phyloP scores from a whole-genome alignment of 495 filamentous ascomycete species.

The Pseudoneurospora amorphoporcata region DNA sequence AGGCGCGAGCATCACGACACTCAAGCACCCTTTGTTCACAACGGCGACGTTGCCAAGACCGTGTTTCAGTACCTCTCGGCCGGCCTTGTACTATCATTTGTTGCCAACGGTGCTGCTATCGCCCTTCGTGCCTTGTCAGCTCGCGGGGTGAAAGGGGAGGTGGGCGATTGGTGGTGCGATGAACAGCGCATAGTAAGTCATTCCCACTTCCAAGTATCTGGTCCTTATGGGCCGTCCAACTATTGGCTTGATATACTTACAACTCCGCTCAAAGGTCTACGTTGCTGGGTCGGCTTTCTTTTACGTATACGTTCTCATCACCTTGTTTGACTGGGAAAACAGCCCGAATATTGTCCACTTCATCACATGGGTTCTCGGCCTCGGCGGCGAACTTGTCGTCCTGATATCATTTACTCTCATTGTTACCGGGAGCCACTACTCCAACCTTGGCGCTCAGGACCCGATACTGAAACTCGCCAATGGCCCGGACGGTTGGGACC shows the following conservation, averaged over 20 bases:
- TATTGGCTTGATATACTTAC: constrained; percentile 3
- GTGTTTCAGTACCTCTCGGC: constrained; percentile 68
- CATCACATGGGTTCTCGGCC: constrained; percentile 58
- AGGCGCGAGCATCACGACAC: constrained; percentile 28
- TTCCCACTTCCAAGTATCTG: neutral
- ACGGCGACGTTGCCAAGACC: constrained; percentile 46
- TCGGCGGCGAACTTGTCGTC: constrained; percentile 58
- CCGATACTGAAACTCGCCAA: constrained; percentile 10
- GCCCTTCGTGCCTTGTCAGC: constrained; percentile 63
- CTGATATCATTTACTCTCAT: constrained; percentile 52
- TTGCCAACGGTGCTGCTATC: constrained; percentile 64
- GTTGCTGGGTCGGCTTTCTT: constrained; percentile 55
- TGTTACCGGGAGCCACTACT: constrained; percentile 49
- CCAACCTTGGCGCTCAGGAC: constrained; percentile 18
- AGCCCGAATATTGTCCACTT: constrained; percentile 66
- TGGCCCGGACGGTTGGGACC: constrained; percentile 34
- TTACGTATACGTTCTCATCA: constrained; percentile 56
- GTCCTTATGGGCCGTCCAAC: neutral
- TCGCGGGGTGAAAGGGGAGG: constrained; percentile 26
- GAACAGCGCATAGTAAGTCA: constrained; percentile 69
- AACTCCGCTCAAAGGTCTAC: constrained; percentile 52
- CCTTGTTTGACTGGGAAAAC: constrained; percentile 65
- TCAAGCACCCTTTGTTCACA: constrained; percentile 29
- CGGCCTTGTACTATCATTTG: constrained; percentile 56
- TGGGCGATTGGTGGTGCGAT: constrained; percentile 71